phyloP scores from a whole-genome alignment of 179 eudicot genomes.

The Spinacia oleracea region DNA sequence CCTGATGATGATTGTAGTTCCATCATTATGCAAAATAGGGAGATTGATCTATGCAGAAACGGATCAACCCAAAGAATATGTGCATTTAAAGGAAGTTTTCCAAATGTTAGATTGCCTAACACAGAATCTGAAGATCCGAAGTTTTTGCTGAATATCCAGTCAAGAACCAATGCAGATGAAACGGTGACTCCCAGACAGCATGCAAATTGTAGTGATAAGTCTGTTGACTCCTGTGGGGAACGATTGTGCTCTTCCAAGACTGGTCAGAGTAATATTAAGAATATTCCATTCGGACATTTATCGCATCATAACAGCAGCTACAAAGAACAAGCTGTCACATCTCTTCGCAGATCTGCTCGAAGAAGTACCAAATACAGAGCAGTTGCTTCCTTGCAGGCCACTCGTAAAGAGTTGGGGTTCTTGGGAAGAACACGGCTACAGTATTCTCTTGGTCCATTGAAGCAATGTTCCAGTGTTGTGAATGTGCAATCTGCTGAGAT shows the following conservation, averaged over 20 bases:
- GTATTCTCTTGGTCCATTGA: constrained; percentile 20
- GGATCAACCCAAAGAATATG: constrained; percentile 78
- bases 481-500: constrained; percentile 23
- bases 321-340: constrained; percentile 23
- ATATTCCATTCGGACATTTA: constrained; percentile 8
- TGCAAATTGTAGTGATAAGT: constrained; percentile 2
- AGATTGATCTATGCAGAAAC: constrained; percentile 53
- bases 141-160: constrained; percentile 1
- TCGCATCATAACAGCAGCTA: constrained; percentile 1
- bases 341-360: constrained; percentile 37
- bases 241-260: constrained; percentile 26
- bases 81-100: constrained; percentile 58
- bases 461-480: constrained; percentile 15
- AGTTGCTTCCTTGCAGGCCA: constrained; percentile 33
- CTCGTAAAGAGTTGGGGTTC: constrained; percentile 21
- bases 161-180: constrained; percentile 18
- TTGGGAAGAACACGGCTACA: constrained; percentile 20
- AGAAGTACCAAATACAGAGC: constrained; percentile 43
- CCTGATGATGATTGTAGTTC: constrained; percentile 48
- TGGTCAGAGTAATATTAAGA: constrained; percentile 20
- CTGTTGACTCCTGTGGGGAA: not conserved
- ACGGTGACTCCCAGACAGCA: constrained; percentile 12
- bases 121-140: constrained; percentile 23
- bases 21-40: constrained; percentile 52
- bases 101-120: constrained; percentile 34